Conservation (phyloP, 202 grass and related monocot species). For the Cymbopogon flexuosus region DNA sequence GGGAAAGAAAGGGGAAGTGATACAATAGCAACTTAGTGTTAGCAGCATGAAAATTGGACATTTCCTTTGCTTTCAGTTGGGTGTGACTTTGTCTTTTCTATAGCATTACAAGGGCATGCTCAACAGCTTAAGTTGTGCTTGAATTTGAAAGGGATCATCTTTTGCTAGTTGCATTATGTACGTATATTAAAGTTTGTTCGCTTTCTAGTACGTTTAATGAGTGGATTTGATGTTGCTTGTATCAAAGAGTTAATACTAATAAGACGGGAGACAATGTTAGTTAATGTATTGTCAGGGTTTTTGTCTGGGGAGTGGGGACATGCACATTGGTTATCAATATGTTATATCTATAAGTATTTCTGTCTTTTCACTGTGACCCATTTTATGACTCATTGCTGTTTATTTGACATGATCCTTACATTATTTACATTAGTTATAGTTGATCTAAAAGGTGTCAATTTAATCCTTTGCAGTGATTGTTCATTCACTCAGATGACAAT, state of each 20-base stretch:
- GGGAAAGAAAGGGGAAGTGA: neutral
- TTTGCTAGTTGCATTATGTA: constrained; percentile 4
- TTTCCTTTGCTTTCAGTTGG: constrained; percentile 8
- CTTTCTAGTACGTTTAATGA: neutral
- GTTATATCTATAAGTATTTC: neutral
- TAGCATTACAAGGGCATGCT: neutral
- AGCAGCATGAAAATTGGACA: neutral
- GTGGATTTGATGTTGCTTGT: neutral
- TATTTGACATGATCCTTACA: neutral
- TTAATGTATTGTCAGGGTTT: neutral
- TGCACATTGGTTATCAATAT: neutral
- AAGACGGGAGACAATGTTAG: neutral
- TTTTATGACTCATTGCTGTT: neutral
- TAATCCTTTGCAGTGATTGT: constrained; percentile 58
- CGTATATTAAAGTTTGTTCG: neutral
- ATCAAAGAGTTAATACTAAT: constrained; percentile 1
- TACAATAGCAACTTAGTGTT: neutral
- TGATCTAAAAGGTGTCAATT: constrained; percentile 18
- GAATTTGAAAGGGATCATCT: neutral
- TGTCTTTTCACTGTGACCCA: neutral
- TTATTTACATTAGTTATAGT: constrained; percentile 13
- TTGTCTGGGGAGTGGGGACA: neutral
- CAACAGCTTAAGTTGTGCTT: constrained; percentile 8
- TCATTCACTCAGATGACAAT: constrained; percentile 37
- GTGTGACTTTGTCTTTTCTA: constrained; percentile 8